Percentiles rank a stretch among this genome's conserved stretches.
Conservation (phyloP, 495 filamentous ascomycete species). For the Cairneyella variabilis region DNA sequence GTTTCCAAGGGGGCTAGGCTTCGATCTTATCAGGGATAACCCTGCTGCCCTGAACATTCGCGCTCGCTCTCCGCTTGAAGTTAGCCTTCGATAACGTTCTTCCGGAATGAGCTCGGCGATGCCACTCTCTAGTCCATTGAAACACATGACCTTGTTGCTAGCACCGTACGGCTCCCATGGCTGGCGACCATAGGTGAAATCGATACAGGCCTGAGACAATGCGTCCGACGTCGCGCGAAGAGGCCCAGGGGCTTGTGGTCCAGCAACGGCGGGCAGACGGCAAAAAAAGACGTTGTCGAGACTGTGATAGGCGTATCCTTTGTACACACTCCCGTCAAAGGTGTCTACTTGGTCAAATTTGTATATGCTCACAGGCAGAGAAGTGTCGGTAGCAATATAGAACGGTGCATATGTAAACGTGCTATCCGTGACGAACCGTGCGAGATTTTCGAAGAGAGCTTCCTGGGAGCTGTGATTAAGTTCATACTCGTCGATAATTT, state of each 20-base stretch:
- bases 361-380: neutral
- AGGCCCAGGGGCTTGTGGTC: neutral
- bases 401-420: too few relatives aligned
- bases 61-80: too few relatives aligned
- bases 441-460: neutral
- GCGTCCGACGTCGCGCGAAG: neutral
- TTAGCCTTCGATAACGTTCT: too few relatives aligned
- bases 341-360: slow-evolving; percentile 1
- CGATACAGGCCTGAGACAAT: neutral
- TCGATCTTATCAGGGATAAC: too few relatives aligned
- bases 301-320: slow-evolving; percentile 5
- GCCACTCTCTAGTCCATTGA: neutral
- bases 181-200: neutral
- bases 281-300: neutral
- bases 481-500: neutral
- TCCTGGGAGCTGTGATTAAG: neutral
- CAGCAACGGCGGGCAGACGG: slow-evolving; percentile 1
- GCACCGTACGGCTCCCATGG: neutral
- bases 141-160: neutral
- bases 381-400: neutral
- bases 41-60: too few relatives aligned
- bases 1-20: too few relatives aligned
- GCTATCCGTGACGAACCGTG: neutral
- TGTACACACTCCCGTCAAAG: neutral
- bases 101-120: too few relatives aligned